These are phyloP conservation scores for Yamadazyma aaseri DNA, from an alignment of 1,139 yeast species.

Conservation along the genomic window DNA sequence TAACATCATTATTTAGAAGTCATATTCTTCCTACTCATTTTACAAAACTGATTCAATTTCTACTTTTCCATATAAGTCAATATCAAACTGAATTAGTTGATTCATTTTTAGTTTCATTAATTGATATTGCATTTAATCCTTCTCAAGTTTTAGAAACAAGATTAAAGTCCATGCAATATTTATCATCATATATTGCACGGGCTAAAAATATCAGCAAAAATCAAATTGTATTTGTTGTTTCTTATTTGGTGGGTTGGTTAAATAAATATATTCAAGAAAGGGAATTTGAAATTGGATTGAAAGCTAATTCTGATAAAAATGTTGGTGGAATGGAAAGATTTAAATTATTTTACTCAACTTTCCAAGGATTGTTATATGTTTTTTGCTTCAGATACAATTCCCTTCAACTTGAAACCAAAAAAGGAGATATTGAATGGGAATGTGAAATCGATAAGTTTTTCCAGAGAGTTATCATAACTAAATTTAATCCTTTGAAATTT, in stretches of 20 bases:
- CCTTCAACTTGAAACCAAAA: slow-evolving; percentile 37
- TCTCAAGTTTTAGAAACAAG: slow-evolving; percentile 70
- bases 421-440: slow-evolving; percentile 61
- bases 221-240: slow-evolving; percentile 75
- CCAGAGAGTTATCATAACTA: slow-evolving; percentile 81
- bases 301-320: slow-evolving; percentile 18
- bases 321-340: slow-evolving; percentile 74
- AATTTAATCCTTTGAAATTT: slow-evolving; percentile 89
- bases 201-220: slow-evolving; percentile 70
- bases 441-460: slow-evolving; percentile 81
- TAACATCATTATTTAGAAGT: slow-evolving; percentile 74
- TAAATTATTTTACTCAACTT: slow-evolving; percentile 86
- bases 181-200: slow-evolving; percentile 88
- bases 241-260: slow-evolving; percentile 81
- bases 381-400: slow-evolving; percentile 81
- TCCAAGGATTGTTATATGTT: slow-evolving; percentile 86
- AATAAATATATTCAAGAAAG: slow-evolving; percentile 77
- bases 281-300: slow-evolving; percentile 70
- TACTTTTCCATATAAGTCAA: slow-evolving; percentile 80
- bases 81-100: slow-evolving; percentile 81
- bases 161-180: slow-evolving; percentile 86
- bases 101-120: slow-evolving; percentile 75
- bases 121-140: slow-evolving; percentile 76
- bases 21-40: slow-evolving; percentile 90
- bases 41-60: slow-evolving; percentile 84